Base-by-base conservation (phyloP, 2,329 filamentous ascomycete species). In the Fusarium denticulatum region DNA sequence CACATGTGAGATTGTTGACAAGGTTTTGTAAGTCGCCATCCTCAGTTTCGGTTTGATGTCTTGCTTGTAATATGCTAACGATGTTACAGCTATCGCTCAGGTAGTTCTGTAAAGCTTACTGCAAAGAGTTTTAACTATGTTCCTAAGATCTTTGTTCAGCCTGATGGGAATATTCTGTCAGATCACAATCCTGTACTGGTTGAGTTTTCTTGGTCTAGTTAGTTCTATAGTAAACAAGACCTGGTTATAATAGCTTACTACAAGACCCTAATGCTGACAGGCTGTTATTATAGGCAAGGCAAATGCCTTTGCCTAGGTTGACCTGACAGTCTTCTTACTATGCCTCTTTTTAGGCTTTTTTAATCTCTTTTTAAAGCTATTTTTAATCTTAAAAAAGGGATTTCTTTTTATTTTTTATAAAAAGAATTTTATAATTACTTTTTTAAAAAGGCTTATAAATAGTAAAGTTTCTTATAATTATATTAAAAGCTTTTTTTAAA, bases 111-210 rank as follows among this genome's bases (percentile, higher is more conserved):
- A 9, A 78, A 76, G 36, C 82, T 91, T 6, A 72, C 77, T 2
- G 88, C 88, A 0, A 86, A 82, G 2, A 78, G 78, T 28, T 91
- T 88, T 78, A 83, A 82, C 75, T 93, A 93, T 78, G 87, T 86
- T 18, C 85, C 87, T 49, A 75, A 76, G 49, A 84, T 83, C 74
- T 93, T 93, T 81, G 80, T 92, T 20, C 87, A 90, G 77, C 53
- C 83, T 7, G 82, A 90, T 71, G 89, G 88, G 34, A 86, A 79
- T 68, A 83, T 91, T 24, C 82, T 93, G 32, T 88, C 88, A 4
- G 91, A 93, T 78, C 90, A 93, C 77, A 91, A 92, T 79, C 90
- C 90, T 4, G 83, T 93, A 62, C 81, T 84, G n/a, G 86, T 88
- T n/a, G 82, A 87, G 75, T 86, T 90, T 77, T 81, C 83, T 7